Base-by-base conservation (phyloP, 176 grass and related monocot species). In the Bolboschoenus planiculmis region DNA sequence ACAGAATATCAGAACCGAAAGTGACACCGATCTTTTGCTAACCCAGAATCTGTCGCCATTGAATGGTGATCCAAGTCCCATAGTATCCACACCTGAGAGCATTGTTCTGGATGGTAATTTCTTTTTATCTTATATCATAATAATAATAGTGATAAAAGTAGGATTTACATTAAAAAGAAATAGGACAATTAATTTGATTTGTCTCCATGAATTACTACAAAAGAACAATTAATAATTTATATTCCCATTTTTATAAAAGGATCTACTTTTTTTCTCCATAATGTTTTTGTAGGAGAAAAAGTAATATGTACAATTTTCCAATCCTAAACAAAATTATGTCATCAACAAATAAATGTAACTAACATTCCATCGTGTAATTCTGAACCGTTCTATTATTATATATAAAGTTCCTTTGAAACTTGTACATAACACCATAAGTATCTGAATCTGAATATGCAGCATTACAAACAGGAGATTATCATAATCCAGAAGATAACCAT, bases 61-160 rank as follows among this genome's bases (percentile, higher is more conserved):
- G 42, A 30, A 56, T 80, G 37, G 16, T 40, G 39, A 82, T 65
- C 56, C 5, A 11, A 80, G 71, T 23, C 57, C 74, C 33, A 62
- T 64, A 8, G 5, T 67, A 24, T 66, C 84, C 16, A 59, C 72
- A 62, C 31, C 50, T 9, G 56, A 87, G 54, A 81, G 81, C 40
- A 64, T 64, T 82, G 4, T 43, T 62, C 3, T 51, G 6, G 27
- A 89, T 87, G 91, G 91, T 70, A 89, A 37, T 9, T 72, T 42
- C 42, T 31, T 43, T 3, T 53, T 21, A 29, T 51, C 37, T 75
- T 75, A 48, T 74, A 21, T 47, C 23, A 27, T 74, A 15, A 46
- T 47, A 74, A 29, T 3, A 74, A 46, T 74, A 74, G 20, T 74
- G n/a, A 48, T 5, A 50, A 18, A 30, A 75, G 4, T 75, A 75